Conservation (phyloP, 2,329 filamentous ascomycete genomes). For the Phaeosphaeriaceae sp. region DNA sequence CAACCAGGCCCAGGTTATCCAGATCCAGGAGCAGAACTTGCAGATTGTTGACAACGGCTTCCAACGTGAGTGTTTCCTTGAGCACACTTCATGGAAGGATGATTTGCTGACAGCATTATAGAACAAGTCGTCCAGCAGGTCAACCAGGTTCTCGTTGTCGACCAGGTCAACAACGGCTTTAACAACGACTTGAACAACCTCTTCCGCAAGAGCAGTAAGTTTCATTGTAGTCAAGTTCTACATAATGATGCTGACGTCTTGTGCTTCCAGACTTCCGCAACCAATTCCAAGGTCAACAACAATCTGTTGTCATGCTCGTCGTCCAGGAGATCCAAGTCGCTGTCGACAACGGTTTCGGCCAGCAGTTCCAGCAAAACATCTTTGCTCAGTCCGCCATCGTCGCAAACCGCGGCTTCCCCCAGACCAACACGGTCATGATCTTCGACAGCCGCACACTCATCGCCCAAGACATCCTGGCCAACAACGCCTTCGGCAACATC, state of each 20-base stretch:
- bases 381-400: conserved; percentile 38
- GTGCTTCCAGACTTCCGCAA: conserved; percentile 5
- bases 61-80: conserved; percentile 9
- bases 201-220: conserved; percentile 31
- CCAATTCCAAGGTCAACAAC: conserved; percentile 25
- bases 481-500: conserved; percentile 19
- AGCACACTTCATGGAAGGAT: no score
- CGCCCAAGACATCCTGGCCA: conserved; percentile 34
- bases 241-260: no score
- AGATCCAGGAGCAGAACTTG: conserved; percentile 36
- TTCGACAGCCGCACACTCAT: conserved; percentile 33
- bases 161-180: conserved; percentile 38
- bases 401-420: conserved; percentile 34
- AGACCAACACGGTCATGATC: conserved; percentile 39
- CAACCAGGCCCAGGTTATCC: conserved; percentile 36
- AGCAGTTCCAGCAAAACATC: conserved; percentile 30
- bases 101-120: no score
- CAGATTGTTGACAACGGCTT: conserved; percentile 33
- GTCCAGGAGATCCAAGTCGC: conserved; percentile 40
- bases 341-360: conserved; percentile 33
- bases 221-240: no score
- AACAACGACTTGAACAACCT: conserved; percentile 41
- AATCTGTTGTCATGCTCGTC: conserved; percentile 29
- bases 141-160: conserved; percentile 36
- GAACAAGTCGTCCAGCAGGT: conserved; percentile 34